Percentiles rank a stretch among this genome's conserved stretches.
Conservation (phyloP, 2,329 filamentous ascomycete species). For the Emydomyces testavorans region DNA sequence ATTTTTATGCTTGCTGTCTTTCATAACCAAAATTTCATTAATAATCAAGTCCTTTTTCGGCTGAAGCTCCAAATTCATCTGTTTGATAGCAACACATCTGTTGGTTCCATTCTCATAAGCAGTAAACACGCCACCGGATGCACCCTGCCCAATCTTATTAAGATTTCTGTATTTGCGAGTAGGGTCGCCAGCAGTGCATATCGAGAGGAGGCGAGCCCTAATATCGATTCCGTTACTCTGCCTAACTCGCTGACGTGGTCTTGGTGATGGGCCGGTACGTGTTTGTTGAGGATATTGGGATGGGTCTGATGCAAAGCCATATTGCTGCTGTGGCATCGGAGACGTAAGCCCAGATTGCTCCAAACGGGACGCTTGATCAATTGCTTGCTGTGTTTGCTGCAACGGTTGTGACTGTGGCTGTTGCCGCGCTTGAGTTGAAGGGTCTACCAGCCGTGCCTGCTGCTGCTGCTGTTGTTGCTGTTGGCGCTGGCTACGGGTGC, state of each 20-base stretch:
- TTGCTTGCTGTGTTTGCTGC: constrained; percentile 35
- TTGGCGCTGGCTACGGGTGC: constrained; percentile 62
- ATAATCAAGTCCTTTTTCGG: constrained; percentile 99
- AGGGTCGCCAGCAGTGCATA: constrained; percentile 83
- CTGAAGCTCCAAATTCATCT: constrained; percentile 98
- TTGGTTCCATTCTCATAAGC: constrained; percentile 77
- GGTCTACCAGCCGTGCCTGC: constrained; percentile 27
- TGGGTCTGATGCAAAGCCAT: neutral
- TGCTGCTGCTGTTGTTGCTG: constrained; percentile 41
- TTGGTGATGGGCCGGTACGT: constrained; percentile 31
- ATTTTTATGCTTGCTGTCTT: constrained; percentile 94
- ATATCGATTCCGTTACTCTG: constrained; percentile 77
- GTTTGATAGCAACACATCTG: constrained; percentile 91
- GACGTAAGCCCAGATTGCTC: neutral
- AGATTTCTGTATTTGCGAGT: constrained; percentile 75
- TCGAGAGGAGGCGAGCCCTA: constrained; percentile 67
- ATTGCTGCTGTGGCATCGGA: constrained; percentile 28
- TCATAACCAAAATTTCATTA: constrained; percentile 98
- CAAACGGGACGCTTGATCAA: constrained; percentile 20
- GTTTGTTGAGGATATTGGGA: constrained; percentile 27
- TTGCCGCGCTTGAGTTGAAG: constrained; percentile 2
- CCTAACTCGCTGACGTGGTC: constrained; percentile 65
- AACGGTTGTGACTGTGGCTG: constrained; percentile 33
- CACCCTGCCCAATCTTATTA: constrained; percentile 93
- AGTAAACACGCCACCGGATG: constrained; percentile 88